Evolutionary conservation across 129 eudicot genomes (phyloP).

Genomic region (Pulicaria dysenterica): DNA sequence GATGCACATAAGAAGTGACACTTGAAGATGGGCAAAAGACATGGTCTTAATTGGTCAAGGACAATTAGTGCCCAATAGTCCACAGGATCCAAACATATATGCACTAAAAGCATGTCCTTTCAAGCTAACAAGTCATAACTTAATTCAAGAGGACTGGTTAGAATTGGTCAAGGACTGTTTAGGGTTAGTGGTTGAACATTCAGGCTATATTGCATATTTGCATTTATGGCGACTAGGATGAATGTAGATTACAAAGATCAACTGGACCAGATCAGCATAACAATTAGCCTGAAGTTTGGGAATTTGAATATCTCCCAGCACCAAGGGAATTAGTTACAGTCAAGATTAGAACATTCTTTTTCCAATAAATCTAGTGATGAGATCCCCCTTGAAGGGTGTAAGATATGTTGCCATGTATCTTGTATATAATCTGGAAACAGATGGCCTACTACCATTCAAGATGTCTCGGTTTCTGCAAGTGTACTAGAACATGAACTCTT

Average conservation of each 20-base stretch:
- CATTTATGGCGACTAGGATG: not conserved
- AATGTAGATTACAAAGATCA: not conserved
- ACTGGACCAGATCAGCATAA: not conserved
- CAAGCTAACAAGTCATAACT: not conserved
- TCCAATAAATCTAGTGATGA: not conserved
- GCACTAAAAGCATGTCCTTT: not conserved
- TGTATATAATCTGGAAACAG: constrained; percentile 6
- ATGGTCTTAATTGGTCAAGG: too few relatives aligned
- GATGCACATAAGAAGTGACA: too few relatives aligned
- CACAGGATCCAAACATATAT: not conserved
- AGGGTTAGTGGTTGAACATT: not conserved
- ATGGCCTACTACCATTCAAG: constrained; percentile 5
- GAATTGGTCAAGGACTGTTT: not conserved
- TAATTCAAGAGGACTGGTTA: not conserved
- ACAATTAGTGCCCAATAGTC: too few relatives aligned
- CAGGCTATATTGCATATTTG: not conserved
- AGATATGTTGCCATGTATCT: not conserved
- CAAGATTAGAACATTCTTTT: not conserved
- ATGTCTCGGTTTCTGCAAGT: not conserved
- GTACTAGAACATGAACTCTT: constrained; percentile 5
- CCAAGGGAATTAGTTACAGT: not conserved
- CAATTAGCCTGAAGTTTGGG: not conserved
- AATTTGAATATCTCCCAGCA: not conserved
- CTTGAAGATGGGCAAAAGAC: too few relatives aligned
- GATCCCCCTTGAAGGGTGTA: not conserved